A percentile compares a stretch with the other conserved stretches of the same genome.
These are phyloP conservation scores for Eleusine indica DNA, from an alignment of 176 grass and related monocot species.

Conservation along the genomic window DNA sequence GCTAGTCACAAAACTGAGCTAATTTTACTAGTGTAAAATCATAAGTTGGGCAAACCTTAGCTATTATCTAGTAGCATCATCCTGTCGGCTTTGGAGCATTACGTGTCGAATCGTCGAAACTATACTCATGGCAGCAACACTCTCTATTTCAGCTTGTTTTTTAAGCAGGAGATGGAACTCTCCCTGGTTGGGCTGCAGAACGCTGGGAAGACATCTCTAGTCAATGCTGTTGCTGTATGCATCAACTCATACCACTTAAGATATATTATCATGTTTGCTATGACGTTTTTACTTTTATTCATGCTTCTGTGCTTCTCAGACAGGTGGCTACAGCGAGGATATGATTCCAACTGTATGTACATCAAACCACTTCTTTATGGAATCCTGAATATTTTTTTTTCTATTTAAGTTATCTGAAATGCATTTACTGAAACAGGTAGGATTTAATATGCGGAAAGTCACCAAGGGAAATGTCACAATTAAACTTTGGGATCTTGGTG, in stretches of 20 bases:
- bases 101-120: background rate
- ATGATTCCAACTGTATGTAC: conserved; percentile 96
- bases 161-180: conserved; percentile 99
- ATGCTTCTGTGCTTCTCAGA: conserved; percentile 60
- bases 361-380: conserved; percentile 25
- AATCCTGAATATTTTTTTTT: conserved; percentile 10
- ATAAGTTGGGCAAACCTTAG: background rate
- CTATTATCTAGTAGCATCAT: background rate
- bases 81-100: background rate
- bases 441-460: conserved; percentile 99
- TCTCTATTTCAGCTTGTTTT: conserved; percentile 73
- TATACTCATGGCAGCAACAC: background rate
- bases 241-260: conserved; percentile 29
- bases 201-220: conserved; percentile 95
- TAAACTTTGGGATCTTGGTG: conserved; percentile 99
- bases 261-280: conserved; percentile 30
- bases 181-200: conserved; percentile 95
- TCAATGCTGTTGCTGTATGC: conserved; percentile 89
- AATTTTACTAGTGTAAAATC: background rate
- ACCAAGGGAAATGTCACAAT: conserved; percentile 99
- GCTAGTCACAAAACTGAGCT: background rate
- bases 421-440: conserved; percentile 61
- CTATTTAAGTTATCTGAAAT: conserved; percentile 24
- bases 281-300: conserved; percentile 52
- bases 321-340: conserved; percentile 97